Evolutionary conservation across 1,284 basidiomycete species (phyloP).

Genomic region (Trichosporon asahii): DNA sequence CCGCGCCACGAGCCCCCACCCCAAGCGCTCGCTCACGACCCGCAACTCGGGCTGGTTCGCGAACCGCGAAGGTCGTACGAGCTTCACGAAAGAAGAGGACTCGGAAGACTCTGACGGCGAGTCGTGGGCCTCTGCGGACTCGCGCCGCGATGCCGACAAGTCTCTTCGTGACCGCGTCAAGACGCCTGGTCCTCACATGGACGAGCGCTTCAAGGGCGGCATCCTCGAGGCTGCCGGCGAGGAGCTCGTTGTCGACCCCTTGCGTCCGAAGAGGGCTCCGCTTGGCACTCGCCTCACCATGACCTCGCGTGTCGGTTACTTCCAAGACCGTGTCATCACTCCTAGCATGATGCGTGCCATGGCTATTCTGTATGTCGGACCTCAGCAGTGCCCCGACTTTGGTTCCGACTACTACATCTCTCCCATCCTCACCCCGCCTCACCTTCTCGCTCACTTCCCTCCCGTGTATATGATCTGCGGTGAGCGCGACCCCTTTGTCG

Average conservation of each 20-base stretch:
- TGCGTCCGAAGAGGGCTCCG: slow-evolving; percentile 51
- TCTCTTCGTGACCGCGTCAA: slow-evolving; percentile 51
- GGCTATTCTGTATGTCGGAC: slow-evolving; percentile 95
- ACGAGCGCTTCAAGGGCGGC: slow-evolving; percentile 22
- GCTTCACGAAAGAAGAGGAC: slow-evolving; percentile 17
- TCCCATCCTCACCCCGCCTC: slow-evolving; percentile 80
- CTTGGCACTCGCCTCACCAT: slow-evolving; percentile 87
- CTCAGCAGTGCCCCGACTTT: slow-evolving; percentile 86
- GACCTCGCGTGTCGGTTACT: slow-evolving; percentile 92
- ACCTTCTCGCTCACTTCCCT: slow-evolving; percentile 85
- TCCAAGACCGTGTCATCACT: slow-evolving; percentile 85
- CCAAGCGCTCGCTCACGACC: slow-evolving; percentile 30
- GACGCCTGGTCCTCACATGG: slow-evolving; percentile 38
- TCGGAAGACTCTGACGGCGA: slow-evolving; percentile 32
- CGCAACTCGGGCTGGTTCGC: slow-evolving; percentile 50
- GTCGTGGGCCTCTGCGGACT: slow-evolving; percentile 23
- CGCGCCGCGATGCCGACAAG: slow-evolving; percentile 50
- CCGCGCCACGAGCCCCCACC: slow-evolving; percentile 28
- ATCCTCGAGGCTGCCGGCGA: slow-evolving; percentile 23
- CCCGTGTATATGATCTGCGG: slow-evolving; percentile 88
- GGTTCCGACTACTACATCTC: slow-evolving; percentile 91
- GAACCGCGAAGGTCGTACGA: slow-evolving; percentile 56
- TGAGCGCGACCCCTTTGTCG: slow-evolving; percentile 94
- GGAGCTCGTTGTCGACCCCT: slow-evolving; percentile 18
- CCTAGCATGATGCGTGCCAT: slow-evolving; percentile 97